Base-by-base conservation (phyloP, 23 red algal genomes). In the Gracilaria caudata region DNA sequence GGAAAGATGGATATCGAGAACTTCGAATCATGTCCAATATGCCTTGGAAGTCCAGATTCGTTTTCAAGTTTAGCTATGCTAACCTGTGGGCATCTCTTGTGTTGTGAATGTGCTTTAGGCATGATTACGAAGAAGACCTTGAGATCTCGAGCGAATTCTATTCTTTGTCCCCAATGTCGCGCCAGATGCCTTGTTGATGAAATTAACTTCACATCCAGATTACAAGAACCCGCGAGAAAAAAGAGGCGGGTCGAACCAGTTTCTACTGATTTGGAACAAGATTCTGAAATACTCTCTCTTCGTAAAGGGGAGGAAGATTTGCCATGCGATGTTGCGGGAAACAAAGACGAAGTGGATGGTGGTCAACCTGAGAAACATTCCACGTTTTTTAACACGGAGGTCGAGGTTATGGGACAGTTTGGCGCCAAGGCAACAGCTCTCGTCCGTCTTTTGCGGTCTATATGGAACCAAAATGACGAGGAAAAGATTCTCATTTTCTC, bases 401-500 rank as follows among this genome's bases (percentile, higher is more conserved):
- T 64, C 13, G 84, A 55, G 21, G 84, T 88, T 4, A 16, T 65
- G 24, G 84, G 84, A 14, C 68, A 61, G 47, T 40, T 88, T 24
- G 68, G 70, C 8, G n/a, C 70, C 36, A 88, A 88, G 45, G 55
- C 72, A 39, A 88, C 45, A 9, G 84, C 84, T 35, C 37, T 78
- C 0, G 55, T 88, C 38, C 28, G 84, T 9, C 40, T 76, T 43
- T 54, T 88, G 41, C 49, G 68, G 46, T 49, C 43, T 33, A 88
- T 88, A 23, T 85, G 81, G 81, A 46, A 88, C 28, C 21, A 35
- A 12, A 76, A 88, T 30, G 66, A 49, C 51, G 47, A 65, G 14
- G 75, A 28, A 34, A 92, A 93, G 60, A 59, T 80, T 34, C 47
- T 98, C 21, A 77, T 98, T 19, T 98, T 98, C 78, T 98, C 96